phyloP scores from a whole-genome alignment of 2,329 filamentous ascomycete species.

The Xylaria polymorpha region DNA sequence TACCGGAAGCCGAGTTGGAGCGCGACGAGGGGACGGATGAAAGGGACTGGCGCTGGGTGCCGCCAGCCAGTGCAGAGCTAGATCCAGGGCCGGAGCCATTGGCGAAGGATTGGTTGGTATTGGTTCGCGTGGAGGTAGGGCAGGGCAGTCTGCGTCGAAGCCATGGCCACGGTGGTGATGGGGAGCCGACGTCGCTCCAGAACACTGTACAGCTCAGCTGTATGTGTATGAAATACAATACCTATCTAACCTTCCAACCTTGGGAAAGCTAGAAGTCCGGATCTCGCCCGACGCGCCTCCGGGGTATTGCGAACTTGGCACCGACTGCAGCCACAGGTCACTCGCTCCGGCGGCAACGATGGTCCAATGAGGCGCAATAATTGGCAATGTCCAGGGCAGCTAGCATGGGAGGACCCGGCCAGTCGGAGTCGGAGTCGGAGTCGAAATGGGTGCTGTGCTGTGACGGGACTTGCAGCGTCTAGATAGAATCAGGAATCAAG shows the following conservation, averaged over 20 bases:
- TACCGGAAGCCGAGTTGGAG: conserved; percentile 62
- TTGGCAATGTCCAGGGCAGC: not conserved
- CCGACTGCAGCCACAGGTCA: not conserved
- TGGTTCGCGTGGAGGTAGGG: conserved; percentile 57
- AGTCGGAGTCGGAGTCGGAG: conserved; percentile 1
- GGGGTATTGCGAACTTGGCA: not conserved
- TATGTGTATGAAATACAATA: too few relatives aligned
- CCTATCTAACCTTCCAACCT: too few relatives aligned
- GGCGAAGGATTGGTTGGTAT: conserved; percentile 53
- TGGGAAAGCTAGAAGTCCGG: not conserved
- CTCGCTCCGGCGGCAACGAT: not conserved
- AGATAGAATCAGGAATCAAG: conserved; percentile 4
- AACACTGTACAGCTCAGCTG: not conserved
- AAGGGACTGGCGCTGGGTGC: conserved; percentile 66
- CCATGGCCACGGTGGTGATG: conserved; percentile 12
- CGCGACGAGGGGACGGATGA: conserved; percentile 72
- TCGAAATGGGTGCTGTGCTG: not conserved
- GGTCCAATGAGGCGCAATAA: conserved; percentile 12
- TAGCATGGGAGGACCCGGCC: not conserved
- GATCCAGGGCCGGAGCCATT: conserved; percentile 38
- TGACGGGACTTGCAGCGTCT: not conserved
- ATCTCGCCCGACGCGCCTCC: conserved; percentile 10
- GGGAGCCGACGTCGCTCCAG: not conserved
- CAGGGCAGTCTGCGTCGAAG: conserved; percentile 54
- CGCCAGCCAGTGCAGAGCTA: conserved; percentile 20